Evolutionary conservation across 352 stramenopile genomes (phyloP).

Genomic region (Saprolegnia diclina): DNA sequence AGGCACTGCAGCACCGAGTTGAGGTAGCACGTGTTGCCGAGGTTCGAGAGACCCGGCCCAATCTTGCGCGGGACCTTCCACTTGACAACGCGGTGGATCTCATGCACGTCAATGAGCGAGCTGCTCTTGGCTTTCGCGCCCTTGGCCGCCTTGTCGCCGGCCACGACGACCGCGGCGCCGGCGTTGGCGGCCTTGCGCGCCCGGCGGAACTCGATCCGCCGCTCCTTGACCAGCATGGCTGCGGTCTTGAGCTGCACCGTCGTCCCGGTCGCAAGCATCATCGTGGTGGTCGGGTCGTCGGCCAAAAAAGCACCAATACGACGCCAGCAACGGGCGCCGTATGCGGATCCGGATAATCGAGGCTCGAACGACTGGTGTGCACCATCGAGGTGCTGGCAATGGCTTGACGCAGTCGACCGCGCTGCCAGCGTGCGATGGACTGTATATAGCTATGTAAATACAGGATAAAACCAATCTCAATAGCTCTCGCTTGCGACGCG

Average conservation of each 20-base stretch:
- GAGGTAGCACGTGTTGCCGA: conserved; percentile 95
- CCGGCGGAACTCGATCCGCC: conserved; percentile 73
- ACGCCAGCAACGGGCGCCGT: not conserved
- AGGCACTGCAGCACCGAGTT: conserved; percentile 91
- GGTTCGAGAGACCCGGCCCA: conserved; percentile 78
- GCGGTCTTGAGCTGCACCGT: conserved; percentile 51
- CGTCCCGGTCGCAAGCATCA: conserved; percentile 25
- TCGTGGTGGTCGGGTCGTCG: conserved; percentile 2
- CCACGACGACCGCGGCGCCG: conserved; percentile 32
- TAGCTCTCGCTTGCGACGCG: no score
- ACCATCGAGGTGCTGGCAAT: not conserved
- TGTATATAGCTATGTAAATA: no score
- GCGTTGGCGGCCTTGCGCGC: conserved; percentile 50
- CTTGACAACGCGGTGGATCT: conserved; percentile 46
- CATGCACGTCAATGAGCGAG: conserved; percentile 40
- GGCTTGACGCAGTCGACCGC: no score
- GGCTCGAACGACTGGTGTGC: not conserved
- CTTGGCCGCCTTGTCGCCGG: not conserved
- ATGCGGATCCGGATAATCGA: not conserved
- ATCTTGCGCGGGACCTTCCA: conserved; percentile 74
- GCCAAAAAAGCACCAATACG: conserved; percentile 5
- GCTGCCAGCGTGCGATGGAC: no score
- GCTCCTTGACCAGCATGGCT: conserved; percentile 69
- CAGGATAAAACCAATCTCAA: no score
- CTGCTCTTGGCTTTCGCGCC: conserved; percentile 30